These are phyloP conservation scores for Isatis tinctoria DNA, from an alignment of 345 rosid genomes.

Conservation along the genomic window DNA sequence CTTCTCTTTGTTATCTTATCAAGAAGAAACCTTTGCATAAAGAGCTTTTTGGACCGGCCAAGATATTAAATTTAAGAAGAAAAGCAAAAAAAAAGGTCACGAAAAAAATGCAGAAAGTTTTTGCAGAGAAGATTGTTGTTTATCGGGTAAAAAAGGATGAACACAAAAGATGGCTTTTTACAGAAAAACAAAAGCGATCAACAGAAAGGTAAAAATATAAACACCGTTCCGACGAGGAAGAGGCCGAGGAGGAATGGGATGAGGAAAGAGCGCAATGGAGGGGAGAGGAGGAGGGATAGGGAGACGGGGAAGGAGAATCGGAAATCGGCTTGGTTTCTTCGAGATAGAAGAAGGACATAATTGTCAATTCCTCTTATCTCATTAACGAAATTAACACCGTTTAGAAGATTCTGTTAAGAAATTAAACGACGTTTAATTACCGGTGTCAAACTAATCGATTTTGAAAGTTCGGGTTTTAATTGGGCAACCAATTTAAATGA, in stretches of 20 bases:
- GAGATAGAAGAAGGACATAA: too few relatives aligned
- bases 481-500: too few relatives aligned
- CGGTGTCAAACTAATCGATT: too few relatives aligned
- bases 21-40: constrained; percentile 26
- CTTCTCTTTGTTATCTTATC: constrained; percentile 1
- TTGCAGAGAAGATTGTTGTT: background rate
- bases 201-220: constrained; percentile 29
- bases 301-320: constrained; percentile 74
- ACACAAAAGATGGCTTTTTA: constrained; percentile 36
- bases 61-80: constrained; percentile 1
- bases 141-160: constrained; percentile 8
- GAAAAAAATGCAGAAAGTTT: constrained; percentile 1
- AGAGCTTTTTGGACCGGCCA: constrained; percentile 26
- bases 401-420: too few relatives aligned
- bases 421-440: too few relatives aligned
- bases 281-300: constrained; percentile 54
- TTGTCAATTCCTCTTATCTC: too few relatives aligned
- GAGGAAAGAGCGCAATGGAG: constrained; percentile 42
- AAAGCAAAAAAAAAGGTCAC: background rate
- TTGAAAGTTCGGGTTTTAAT: too few relatives aligned
- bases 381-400: too few relatives aligned
- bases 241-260: constrained; percentile 70
- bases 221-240: too few relatives aligned
- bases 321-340: too few relatives aligned
- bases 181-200: constrained; percentile 28